These are phyloP conservation scores for Talaromyces sp. DNA, from an alignment of 2,329 filamentous ascomycete genomes.

Conservation along the genomic window DNA sequence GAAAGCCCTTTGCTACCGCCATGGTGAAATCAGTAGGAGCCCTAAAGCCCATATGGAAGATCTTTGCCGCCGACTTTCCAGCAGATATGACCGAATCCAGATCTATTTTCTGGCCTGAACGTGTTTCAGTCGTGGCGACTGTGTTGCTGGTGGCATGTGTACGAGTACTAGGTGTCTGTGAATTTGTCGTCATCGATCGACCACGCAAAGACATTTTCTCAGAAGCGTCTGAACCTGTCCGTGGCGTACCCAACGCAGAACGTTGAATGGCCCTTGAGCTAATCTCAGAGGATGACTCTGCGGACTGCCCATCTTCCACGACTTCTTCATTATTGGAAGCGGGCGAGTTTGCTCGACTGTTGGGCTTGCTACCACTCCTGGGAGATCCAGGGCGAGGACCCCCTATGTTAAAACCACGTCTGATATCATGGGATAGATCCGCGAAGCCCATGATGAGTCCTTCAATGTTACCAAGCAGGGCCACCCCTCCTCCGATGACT, in stretches of 20 bases:
- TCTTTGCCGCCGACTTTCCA: slow-evolving; percentile 62
- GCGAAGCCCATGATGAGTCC: slow-evolving; percentile 77
- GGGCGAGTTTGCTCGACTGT: neutral
- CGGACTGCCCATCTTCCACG: neutral
- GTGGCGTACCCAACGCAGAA: neutral
- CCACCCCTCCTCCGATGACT: slow-evolving; percentile 69
- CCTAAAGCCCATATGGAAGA: slow-evolving; percentile 69
- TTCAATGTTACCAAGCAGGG: slow-evolving; percentile 76
- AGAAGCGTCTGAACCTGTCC: neutral
- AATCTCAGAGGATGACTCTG: neutral
- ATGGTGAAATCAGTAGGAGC: slow-evolving; percentile 81
- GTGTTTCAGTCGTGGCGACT: neutral
- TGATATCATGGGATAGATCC: slow-evolving; percentile 53
- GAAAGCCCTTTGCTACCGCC: slow-evolving; percentile 77
- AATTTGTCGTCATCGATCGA: neutral
- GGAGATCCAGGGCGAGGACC: slow-evolving; percentile 22
- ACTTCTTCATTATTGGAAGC: neutral
- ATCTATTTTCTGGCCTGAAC: slow-evolving; percentile 42
- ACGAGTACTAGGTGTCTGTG: neutral
- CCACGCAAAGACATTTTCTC: neutral
- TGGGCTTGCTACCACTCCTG: neutral
- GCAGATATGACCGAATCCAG: slow-evolving; percentile 22
- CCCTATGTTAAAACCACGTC: slow-evolving; percentile 28
- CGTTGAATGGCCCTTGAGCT: neutral
- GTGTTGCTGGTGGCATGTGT: neutral